These are phyloP conservation scores for Theobroma cacao DNA, from an alignment of 345 rosid genomes.

Conservation along the genomic window DNA sequence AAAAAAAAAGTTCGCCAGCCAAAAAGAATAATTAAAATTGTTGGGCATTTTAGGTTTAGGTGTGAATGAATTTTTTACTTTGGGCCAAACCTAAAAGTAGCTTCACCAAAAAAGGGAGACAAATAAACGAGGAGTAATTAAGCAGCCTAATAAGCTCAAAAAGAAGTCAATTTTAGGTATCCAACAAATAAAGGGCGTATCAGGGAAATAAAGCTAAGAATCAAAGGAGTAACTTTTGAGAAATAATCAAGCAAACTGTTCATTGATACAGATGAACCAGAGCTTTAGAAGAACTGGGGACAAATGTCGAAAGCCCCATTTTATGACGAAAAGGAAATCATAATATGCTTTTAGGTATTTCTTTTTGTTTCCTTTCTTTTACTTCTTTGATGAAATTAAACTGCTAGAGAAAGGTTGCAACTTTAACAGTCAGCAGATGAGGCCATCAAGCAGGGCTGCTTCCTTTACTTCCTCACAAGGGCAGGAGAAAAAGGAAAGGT, in stretches of 20 bases:
- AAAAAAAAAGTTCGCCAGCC: neutral
- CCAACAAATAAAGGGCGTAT: conserved; percentile 14
- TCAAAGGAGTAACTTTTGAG: conserved; percentile 9
- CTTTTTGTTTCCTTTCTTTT: conserved; percentile 13
- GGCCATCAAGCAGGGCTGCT: conserved; percentile 20
- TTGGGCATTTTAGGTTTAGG: neutral
- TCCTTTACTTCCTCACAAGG: conserved; percentile 16
- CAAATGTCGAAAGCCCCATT: conserved; percentile 9
- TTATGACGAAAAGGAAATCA: conserved; percentile 13
- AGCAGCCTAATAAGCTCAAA: conserved; percentile 1
- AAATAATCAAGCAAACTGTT: conserved; percentile 19
- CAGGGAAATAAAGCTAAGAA: conserved; percentile 16
- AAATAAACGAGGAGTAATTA: neutral
- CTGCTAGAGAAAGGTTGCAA: conserved; percentile 20
- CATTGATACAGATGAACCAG: conserved; percentile 18
- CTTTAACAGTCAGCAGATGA: conserved; percentile 21
- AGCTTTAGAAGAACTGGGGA: neutral
- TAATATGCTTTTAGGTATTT: conserved; percentile 20
- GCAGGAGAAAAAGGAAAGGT: conserved; percentile 25
- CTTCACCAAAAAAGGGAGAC: neutral
- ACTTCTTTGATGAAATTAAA: conserved; percentile 26
- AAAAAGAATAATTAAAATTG: neutral
- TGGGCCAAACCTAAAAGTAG: conserved; percentile 14
- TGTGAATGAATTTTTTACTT: conserved; percentile 6
- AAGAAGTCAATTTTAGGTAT: conserved; percentile 29